Percentiles rank a stretch among this genome's conserved stretches.
These are phyloP conservation scores for Hypoxylon perforatum DNA, from an alignment of 495 filamentous ascomycete genomes.

Conservation along the genomic window DNA sequence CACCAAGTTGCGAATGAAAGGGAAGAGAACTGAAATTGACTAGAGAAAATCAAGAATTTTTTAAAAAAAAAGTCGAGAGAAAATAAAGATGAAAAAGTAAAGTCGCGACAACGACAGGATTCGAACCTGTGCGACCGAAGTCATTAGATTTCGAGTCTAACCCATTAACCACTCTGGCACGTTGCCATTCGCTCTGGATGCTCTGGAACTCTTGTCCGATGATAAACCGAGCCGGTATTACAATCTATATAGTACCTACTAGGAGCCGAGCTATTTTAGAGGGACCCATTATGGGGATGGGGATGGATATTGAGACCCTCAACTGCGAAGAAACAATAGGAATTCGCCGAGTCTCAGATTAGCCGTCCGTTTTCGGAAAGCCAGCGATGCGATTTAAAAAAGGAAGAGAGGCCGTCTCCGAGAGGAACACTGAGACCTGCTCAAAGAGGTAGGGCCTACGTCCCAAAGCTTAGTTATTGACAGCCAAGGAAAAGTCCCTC, in stretches of 20 bases:
- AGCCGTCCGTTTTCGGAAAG: conserved; percentile 26
- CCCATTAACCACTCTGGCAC: conserved; percentile 65
- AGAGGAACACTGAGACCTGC: background rate
- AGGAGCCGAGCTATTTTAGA: too few species aligned
- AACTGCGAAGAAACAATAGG: too few species aligned
- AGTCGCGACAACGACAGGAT: conserved; percentile 53
- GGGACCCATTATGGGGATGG: too few species aligned
- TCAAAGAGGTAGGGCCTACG: conserved; percentile 1
- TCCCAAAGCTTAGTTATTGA: background rate
- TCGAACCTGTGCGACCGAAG: conserved; percentile 63
- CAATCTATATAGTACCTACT: too few species aligned
- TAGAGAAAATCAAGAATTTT: background rate
- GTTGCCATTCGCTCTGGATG: conserved; percentile 34
- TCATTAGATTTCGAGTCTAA: conserved; percentile 65
- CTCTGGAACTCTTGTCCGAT: too few species aligned
- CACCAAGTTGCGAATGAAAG: too few species aligned
- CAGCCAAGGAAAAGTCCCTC: conserved; percentile 1
- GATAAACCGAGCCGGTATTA: too few species aligned
- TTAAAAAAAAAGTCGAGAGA: conserved; percentile 24
- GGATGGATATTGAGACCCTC: too few species aligned
- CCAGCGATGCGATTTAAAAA: background rate
- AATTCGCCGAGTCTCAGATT: background rate
- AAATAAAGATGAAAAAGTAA: conserved; percentile 20
- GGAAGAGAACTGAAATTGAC: too few species aligned
- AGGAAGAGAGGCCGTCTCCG: conserved; percentile 28